Evolutionary conservation across 345 rosid genomes (phyloP).

Genomic region (Raphanus sativus): DNA sequence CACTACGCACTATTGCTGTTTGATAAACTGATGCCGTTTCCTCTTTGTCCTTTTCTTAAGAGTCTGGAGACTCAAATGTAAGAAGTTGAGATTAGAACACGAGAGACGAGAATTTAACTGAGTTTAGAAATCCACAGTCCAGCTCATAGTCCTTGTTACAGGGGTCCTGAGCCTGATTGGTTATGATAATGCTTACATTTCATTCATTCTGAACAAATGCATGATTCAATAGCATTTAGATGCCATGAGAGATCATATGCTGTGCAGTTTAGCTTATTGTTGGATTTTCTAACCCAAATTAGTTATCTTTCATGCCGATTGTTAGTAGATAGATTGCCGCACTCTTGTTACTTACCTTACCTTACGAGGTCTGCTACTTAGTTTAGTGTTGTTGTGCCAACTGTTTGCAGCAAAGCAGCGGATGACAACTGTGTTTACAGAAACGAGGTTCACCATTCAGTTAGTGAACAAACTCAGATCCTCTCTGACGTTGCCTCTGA

Average conservation of each 20-base stretch:
- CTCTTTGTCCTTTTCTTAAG: no score
- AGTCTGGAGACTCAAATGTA: no score
- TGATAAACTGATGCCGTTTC: no score
- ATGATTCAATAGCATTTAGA: no score
- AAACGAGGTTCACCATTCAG: constrained; percentile 75
- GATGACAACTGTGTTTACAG: constrained; percentile 68
- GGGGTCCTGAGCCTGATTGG: background rate
- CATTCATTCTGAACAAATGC: no score
- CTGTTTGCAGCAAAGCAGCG: constrained; percentile 56
- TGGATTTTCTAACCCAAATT: background rate
- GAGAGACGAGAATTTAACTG: no score
- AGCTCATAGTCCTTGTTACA: background rate
- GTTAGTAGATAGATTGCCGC: background rate
- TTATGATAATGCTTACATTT: background rate
- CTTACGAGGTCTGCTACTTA: background rate
- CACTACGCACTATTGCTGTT: no score
- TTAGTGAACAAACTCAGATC: constrained; percentile 65
- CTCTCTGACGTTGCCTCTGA: constrained; percentile 76
- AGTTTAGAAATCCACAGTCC: background rate
- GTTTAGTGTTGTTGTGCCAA: background rate
- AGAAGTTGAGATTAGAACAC: no score
- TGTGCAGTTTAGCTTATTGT: no score
- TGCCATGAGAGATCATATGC: no score
- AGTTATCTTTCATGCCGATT: background rate
- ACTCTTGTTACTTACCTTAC: background rate